phyloP scores from a whole-genome alignment of 2,329 filamentous ascomycete genomes.

The Corinectria fuckeliana region DNA sequence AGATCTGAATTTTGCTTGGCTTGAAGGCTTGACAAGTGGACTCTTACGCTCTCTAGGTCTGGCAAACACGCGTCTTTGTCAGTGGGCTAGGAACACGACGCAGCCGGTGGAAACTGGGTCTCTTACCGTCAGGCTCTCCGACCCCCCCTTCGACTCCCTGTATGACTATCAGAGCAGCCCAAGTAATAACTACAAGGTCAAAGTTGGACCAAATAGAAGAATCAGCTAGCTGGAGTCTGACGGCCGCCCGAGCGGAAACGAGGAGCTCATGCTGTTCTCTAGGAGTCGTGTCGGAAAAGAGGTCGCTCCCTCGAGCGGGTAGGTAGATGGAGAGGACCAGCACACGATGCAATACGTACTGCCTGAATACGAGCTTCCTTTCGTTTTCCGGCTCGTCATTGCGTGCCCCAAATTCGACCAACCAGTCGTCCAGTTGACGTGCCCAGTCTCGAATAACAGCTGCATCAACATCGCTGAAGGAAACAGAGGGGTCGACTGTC shows the following conservation, averaged over 20 bases:
- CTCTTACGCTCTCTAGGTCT: conserved; percentile 2
- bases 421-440: conserved; percentile 49
- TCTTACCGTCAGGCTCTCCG: conserved; percentile 45
- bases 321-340: conserved; percentile 53
- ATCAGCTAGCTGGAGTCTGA: conserved; percentile 49
- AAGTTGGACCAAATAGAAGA: conserved; percentile 52
- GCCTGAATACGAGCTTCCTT: conserved; percentile 46
- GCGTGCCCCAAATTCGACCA: conserved; percentile 46
- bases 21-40: not conserved
- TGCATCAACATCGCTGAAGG: conserved; percentile 48
- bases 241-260: conserved; percentile 48
- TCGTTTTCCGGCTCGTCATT: conserved; percentile 43
- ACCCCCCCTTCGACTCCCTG: conserved; percentile 50
- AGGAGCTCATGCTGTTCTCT: conserved; percentile 50
- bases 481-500: conserved; percentile 28
- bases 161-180: conserved; percentile 52
- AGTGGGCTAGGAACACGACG: not conserved
- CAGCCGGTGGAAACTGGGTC: not conserved
- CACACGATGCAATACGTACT: conserved; percentile 50
- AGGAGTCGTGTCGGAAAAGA: conserved; percentile 46
- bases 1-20: not conserved
- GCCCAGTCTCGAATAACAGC: conserved; percentile 53
- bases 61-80: not conserved
- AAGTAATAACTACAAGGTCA: conserved; percentile 53
- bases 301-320: conserved; percentile 47